These are phyloP conservation scores for Solanum habrochaites DNA, from an alignment of 257 asterid genomes.

Conservation along the genomic window DNA sequence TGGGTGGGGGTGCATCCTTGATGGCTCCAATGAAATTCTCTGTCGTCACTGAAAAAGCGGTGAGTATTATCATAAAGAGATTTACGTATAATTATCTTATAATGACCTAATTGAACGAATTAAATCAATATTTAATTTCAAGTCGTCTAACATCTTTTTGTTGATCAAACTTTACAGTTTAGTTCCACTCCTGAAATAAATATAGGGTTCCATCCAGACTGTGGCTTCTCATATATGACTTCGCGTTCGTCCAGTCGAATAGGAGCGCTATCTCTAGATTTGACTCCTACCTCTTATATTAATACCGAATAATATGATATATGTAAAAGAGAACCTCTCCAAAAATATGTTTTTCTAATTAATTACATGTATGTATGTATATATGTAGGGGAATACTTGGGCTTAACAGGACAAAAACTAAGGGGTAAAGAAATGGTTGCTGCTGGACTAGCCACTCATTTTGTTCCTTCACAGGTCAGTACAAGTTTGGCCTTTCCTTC, in stretches of 20 bases:
- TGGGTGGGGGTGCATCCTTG: not conserved
- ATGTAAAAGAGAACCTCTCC: too few relatives aligned
- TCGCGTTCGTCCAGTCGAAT: slow-evolving; percentile 61
- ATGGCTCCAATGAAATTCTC: not conserved
- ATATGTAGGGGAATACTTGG: slow-evolving; percentile 63
- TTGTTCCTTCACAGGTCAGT: slow-evolving; percentile 63
- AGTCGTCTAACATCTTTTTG: not conserved
- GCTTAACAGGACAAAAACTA: slow-evolving; percentile 75
- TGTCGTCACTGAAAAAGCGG: slow-evolving; percentile 14
- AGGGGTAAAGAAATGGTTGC: slow-evolving; percentile 72
- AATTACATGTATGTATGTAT: not conserved
- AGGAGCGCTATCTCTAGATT: too few relatives aligned
- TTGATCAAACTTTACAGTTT: slow-evolving; percentile 22
- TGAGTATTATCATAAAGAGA: too few relatives aligned
- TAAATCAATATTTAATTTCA: too few relatives aligned
- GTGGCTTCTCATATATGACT: slow-evolving; percentile 71
- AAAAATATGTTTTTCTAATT: too few relatives aligned
- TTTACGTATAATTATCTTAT: too few relatives aligned
- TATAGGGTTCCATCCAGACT: slow-evolving; percentile 86
- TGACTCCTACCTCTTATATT: too few relatives aligned
- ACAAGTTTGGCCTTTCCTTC: not conserved
- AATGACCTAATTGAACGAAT: too few relatives aligned
- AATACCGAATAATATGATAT: too few relatives aligned
- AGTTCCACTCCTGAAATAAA: slow-evolving; percentile 92
- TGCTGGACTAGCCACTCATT: slow-evolving; percentile 77